Percentiles rank a stretch among this genome's conserved stretches.
Evolutionary conservation across 1,284 basidiomycete species (phyloP).

Genomic region (Malassezia obtusa): DNA sequence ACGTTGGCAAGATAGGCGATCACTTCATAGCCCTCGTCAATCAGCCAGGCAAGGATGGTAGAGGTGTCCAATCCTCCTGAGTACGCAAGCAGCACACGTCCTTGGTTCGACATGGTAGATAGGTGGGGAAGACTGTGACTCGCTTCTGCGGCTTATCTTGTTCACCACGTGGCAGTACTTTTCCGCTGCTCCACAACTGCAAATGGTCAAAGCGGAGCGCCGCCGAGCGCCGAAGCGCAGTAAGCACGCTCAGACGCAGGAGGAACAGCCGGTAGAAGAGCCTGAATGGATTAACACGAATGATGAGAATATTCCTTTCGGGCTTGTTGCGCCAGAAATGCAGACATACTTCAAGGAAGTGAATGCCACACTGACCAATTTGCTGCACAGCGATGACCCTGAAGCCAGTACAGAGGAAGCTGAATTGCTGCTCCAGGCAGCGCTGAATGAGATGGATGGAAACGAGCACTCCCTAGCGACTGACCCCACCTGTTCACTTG

Average conservation of each 20-base stretch:
- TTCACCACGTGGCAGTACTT: slow-evolving; percentile 5
- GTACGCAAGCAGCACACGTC: slow-evolving; percentile 86
- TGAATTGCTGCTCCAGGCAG: slow-evolving; percentile 33
- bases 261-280: background rate
- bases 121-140: background rate
- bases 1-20: slow-evolving; percentile 98
- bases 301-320: slow-evolving; percentile 15
- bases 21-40: slow-evolving; percentile 95
- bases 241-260: background rate
- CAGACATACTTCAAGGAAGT: slow-evolving; percentile 18
- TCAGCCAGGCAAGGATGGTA: slow-evolving; percentile 51
- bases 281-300: slow-evolving; percentile 5
- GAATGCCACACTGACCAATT: slow-evolving; percentile 4
- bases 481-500: slow-evolving; percentile 38
- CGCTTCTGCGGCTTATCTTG: background rate
- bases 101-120: slow-evolving; percentile 50
- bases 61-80: slow-evolving; percentile 67
- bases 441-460: slow-evolving; percentile 38
- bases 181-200: background rate
- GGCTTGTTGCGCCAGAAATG: slow-evolving; percentile 10
- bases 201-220: slow-evolving; percentile 11
- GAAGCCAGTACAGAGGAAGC: slow-evolving; percentile 26
- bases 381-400: slow-evolving; percentile 7
- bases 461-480: slow-evolving; percentile 40
- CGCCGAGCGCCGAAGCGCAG: slow-evolving; percentile 15